These are phyloP conservation scores for Cyclanthera cordifolia DNA, from an alignment of 306 rosid genomes.

Conservation along the genomic window DNA sequence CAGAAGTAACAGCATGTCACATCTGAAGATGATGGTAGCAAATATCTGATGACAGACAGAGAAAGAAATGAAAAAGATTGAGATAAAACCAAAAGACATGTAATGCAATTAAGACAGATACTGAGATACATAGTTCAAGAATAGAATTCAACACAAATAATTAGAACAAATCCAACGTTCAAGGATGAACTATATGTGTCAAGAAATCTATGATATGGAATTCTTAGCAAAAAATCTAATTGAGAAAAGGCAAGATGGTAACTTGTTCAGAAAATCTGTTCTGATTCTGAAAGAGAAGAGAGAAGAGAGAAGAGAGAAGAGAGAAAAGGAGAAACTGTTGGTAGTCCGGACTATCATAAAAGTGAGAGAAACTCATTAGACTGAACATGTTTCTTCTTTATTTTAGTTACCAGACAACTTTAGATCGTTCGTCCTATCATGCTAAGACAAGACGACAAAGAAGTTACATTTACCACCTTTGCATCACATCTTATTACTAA, in stretches of 20 bases:
- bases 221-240: neutral
- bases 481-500: neutral
- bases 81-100: neutral
- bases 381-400: neutral
- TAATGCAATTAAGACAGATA: slow-evolving; percentile 1
- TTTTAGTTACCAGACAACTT: neutral
- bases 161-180: neutral
- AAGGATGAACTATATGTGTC: neutral
- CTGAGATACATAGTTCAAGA: neutral
- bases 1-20: slow-evolving; percentile 80
- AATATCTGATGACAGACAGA: slow-evolving; percentile 49
- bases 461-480: neutral
- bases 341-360: neutral
- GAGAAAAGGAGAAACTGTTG: neutral
- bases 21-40: slow-evolving; percentile 68
- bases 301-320: neutral
- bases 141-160: neutral
- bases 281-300: neutral
- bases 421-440: neutral
- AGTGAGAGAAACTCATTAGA: neutral
- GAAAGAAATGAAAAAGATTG: neutral
- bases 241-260: neutral
- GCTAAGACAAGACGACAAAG: neutral
- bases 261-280: neutral
- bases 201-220: neutral